Evolutionary conservation across 768 basidiomycete species (phyloP).

Genomic region (Amanita phalloides): DNA sequence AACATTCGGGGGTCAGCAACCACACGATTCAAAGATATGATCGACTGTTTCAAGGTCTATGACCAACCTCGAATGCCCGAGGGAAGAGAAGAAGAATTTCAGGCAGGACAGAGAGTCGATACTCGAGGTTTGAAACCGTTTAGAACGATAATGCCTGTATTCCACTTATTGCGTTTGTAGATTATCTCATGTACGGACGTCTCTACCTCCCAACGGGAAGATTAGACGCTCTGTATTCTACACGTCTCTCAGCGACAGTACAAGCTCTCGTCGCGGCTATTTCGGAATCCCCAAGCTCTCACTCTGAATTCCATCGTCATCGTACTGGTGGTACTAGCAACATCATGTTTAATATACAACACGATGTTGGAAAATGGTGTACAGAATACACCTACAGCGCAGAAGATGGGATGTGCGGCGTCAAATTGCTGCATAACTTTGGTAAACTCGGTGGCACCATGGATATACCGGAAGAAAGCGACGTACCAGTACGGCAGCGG

Average conservation of each 20-base stretch:
- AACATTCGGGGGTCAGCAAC: conserved; percentile 58
- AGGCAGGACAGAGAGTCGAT: conserved; percentile 70
- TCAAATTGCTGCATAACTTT: conserved; percentile 86
- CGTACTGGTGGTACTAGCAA: conserved; percentile 49
- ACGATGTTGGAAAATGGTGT: conserved; percentile 88
- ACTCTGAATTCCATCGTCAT: conserved; percentile 26
- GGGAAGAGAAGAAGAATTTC: conserved; percentile 69
- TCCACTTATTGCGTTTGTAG: conserved; percentile 26
- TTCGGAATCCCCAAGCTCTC: conserved; percentile 53
- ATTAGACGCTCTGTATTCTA: conserved; percentile 84
- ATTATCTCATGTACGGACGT: conserved; percentile 90
- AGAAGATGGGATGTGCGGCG: conserved; percentile 89
- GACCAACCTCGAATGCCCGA: conserved; percentile 75
- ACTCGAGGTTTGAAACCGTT: conserved; percentile 46
- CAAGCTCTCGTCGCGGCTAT: conserved; percentile 82
- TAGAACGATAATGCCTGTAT: neutral
- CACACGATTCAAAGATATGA: conserved; percentile 79
- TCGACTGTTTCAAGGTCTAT: conserved; percentile 80
- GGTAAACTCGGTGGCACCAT: conserved; percentile 47
- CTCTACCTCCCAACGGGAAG: conserved; percentile 83
- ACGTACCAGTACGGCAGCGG: conserved; percentile 12
- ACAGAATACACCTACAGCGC: conserved; percentile 93
- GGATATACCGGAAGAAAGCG: conserved; percentile 22
- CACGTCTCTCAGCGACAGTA: conserved; percentile 64
- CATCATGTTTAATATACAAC: conserved; percentile 77